Base-by-base conservation (phyloP, 164 flowering plant species). In the Litsea cubeba region DNA sequence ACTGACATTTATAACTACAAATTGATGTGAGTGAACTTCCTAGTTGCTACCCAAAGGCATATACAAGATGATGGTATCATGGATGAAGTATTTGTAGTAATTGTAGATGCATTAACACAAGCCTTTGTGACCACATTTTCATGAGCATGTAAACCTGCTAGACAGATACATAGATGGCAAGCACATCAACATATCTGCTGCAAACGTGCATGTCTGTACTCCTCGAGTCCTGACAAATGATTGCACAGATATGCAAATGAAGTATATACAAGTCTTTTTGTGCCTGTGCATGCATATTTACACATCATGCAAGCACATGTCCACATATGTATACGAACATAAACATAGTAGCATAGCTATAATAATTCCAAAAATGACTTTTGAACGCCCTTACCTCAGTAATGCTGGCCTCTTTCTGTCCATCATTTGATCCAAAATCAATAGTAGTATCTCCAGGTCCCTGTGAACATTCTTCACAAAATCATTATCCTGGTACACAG, bases 391-490 rank as follows among this genome's bases (percentile, higher is more conserved):
- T 79, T 76, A 92, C 98, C 95, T 94, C 97, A 70, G 84, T 77
- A 77, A 94, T 79, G 46, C 78, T 86, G 50, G 91, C 74, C 71
- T 82, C 84, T 74, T 81, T 85, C 15, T 49, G 68, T 60, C 87
- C 94, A 78, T 76, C 81, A 76, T 74, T 81, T 76, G 87, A 80
- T 72, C 92, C 88, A 85, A 89, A 95, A 82, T 87, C 89, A 76
- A 88, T 83, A 62, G 72, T 68, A 40, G 87, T 76, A 14, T 65
- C 79, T 77, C 73, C 71, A 20, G 80, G 76, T 58, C 74, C 83
- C 98, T 90, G 87, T 67, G 35, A 68, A 67, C 11, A 62, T 46
- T 40, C 17, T 40, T 51, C 14, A 32, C 14, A 71, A 62, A 51
- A 58, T 64, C 58, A 66, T 54, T 60, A 70, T 62, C 30, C 62